Base-by-base conservation (phyloP, 2,329 filamentous ascomycete genomes). In the Penicillium sp. region DNA sequence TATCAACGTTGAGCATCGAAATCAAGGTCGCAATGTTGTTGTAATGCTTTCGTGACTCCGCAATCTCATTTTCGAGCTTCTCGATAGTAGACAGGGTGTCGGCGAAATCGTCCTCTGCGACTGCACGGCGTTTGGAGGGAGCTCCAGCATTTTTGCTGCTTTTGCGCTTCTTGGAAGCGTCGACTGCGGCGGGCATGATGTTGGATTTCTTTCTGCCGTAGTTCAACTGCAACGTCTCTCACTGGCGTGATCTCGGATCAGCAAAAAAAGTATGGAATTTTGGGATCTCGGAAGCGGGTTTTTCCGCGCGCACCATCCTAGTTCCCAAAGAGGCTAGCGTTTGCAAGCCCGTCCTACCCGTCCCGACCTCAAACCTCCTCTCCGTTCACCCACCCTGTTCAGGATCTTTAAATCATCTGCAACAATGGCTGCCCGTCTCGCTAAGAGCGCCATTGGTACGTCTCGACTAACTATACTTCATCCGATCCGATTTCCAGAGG, bases 381-480 rank as follows among this genome's bases (percentile, higher is more conserved):
- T 72, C 69, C 69, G 69, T 70, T 69, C 68, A 68, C 62, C 70
- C 69, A 71, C 67, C 68, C 67, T 65, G 66, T 69, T 74, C 78
- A 81, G 81, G 80, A 79, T 77, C 79, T 77, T 59, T 79, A 74
- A 45, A 46, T 79, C 77, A 82, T 81, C 77, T 58, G 78, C 84
- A 78, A 89, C 83, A 89, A 97, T 97, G 93, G 93, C 93, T 85
- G 96, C 91, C 81, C 91, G 92, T 85, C 85, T 97, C 83, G 91
- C 89, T 85, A 92, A 90, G 86, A 92, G 87, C 85, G 91, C 92
- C 82, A 82, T 93, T 81, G 90, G 93, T 97, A 87, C 79, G 91
- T 87, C 66, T 48, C 57, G 55, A 45, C 72, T 59, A 71, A 67
- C 55, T 59, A 45, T 47, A 56, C 40, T 47, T 48, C 41, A 49